A percentile compares a stretch with the other conserved stretches of the same genome.
These are phyloP conservation scores for Metschnikowia sp. DNA, from an alignment of 805 yeast genomes.

Conservation along the genomic window DNA sequence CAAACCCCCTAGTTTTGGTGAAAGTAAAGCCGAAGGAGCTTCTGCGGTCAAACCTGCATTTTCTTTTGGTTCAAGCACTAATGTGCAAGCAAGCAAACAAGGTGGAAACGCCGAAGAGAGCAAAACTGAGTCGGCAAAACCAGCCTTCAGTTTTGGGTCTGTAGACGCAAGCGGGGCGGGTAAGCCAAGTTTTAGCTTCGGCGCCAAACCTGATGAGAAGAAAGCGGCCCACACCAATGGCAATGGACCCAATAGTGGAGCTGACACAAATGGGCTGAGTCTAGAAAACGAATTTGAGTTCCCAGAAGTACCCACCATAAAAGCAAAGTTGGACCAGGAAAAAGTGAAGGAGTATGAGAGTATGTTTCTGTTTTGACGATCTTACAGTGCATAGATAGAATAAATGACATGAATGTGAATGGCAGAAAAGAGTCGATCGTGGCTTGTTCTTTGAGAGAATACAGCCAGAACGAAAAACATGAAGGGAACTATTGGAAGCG, in stretches of 20 bases:
- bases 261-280: not conserved
- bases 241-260: not conserved
- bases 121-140: not conserved
- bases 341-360: conserved; percentile 27
- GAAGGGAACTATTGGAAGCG: no score
- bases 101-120: not conserved
- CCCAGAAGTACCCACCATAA: conserved; percentile 22
- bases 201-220: not conserved
- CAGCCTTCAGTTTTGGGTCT: not conserved
- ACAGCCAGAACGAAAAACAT: no score
- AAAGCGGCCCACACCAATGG: not conserved
- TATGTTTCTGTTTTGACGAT: conserved; percentile 24
- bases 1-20: not conserved
- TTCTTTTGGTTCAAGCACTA: conserved; percentile 2
- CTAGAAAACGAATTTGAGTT: conserved; percentile 17
- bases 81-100: not conserved
- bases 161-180: not conserved
- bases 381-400: conserved; percentile 2
- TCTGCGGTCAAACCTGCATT: not conserved
- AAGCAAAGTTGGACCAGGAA: conserved; percentile 21
- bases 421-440: no score
- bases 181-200: not conserved
- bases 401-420: conserved; percentile 9
- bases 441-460: no score
- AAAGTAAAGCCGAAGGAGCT: not conserved